Evolutionary conservation across 495 filamentous ascomycete species (phyloP).

Genomic region (Penicillium waksmanii): DNA sequence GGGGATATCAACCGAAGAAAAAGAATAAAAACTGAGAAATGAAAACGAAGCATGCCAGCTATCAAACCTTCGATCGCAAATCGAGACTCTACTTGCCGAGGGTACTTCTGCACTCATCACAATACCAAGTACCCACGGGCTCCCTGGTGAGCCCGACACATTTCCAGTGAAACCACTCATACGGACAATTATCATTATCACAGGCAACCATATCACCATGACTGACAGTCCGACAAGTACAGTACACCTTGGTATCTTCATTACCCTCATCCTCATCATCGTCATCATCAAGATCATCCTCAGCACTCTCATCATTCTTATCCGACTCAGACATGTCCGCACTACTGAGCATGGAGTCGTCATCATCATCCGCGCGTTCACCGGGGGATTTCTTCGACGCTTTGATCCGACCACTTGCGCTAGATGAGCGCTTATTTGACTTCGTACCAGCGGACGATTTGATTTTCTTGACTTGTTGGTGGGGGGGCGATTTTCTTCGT

Average conservation of each 20-base stretch:
- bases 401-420: slow-evolving; percentile 42
- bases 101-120: slow-evolving; percentile 74
- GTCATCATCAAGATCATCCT: slow-evolving; percentile 66
- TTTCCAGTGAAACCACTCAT: slow-evolving; percentile 98
- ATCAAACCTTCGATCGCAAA: too few species aligned
- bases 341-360: slow-evolving; percentile 59
- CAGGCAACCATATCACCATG: slow-evolving; percentile 98
- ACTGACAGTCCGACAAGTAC: slow-evolving; percentile 87
- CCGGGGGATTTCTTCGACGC: slow-evolving; percentile 62
- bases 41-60: too few species aligned
- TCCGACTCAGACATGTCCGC: slow-evolving; percentile 55
- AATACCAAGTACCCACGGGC: slow-evolving; percentile 91
- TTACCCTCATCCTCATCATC: slow-evolving; percentile 84
- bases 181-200: slow-evolving; percentile 89
- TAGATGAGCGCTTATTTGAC: slow-evolving; percentile 57
- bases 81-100: slow-evolving; percentile 46
- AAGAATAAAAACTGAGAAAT: too few species aligned
- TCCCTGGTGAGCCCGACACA: slow-evolving; percentile 90
- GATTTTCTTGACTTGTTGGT: slow-evolving; percentile 61
- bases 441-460: slow-evolving; percentile 55
- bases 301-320: slow-evolving; percentile 44
- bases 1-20: too few species aligned
- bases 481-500: slow-evolving; percentile 72
- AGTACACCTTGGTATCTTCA: slow-evolving; percentile 88
- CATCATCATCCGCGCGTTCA: slow-evolving; percentile 69